phyloP scores from a whole-genome alignment of 176 grass and related monocot species.

The Cenchrus americanus region DNA sequence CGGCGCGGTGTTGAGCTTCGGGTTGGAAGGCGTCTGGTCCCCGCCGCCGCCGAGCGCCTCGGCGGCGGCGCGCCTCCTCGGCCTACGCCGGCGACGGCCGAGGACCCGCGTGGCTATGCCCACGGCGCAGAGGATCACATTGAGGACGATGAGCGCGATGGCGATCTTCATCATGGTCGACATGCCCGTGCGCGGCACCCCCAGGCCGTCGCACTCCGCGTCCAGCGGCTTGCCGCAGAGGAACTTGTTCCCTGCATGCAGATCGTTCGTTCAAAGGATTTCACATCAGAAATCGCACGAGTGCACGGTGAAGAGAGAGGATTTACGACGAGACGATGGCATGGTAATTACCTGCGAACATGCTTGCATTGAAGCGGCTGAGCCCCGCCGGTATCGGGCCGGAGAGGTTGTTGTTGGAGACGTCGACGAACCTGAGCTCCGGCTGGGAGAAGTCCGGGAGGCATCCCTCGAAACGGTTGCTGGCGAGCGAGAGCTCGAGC shows the following conservation, averaged over 20 bases:
- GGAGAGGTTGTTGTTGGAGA: constrained; percentile 75
- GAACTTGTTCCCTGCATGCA: constrained; percentile 69
- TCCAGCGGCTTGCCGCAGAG: constrained; percentile 75
- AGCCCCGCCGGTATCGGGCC: constrained; percentile 67
- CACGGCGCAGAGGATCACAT: constrained; percentile 26
- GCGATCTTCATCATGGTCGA: constrained; percentile 9
- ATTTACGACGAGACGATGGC: too few relatives aligned
- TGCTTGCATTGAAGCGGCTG: constrained; percentile 57
- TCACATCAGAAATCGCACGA: too few relatives aligned
- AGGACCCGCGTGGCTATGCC: constrained; percentile 23
- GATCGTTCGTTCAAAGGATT: background rate
- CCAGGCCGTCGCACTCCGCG: constrained; percentile 28
- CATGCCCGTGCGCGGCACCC: constrained; percentile 8
- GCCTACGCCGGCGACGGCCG: constrained; percentile 2
- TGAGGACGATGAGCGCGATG: constrained; percentile 48
- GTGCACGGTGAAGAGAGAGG: too few relatives aligned
- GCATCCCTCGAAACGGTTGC: constrained; percentile 61
- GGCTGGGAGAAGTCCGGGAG: constrained; percentile 68
- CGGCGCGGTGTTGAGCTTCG: constrained; percentile 50
- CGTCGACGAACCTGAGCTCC: constrained; percentile 60
- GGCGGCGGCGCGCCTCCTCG: background rate
- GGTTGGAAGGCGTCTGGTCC: constrained; percentile 52
- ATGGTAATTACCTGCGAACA: constrained; percentile 60
- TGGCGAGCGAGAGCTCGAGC: constrained; percentile 61
- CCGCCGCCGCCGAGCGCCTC: constrained; percentile 23